Base-by-base conservation (phyloP, 2,329 filamentous ascomycete species). In the Colletotrichum sp. region DNA sequence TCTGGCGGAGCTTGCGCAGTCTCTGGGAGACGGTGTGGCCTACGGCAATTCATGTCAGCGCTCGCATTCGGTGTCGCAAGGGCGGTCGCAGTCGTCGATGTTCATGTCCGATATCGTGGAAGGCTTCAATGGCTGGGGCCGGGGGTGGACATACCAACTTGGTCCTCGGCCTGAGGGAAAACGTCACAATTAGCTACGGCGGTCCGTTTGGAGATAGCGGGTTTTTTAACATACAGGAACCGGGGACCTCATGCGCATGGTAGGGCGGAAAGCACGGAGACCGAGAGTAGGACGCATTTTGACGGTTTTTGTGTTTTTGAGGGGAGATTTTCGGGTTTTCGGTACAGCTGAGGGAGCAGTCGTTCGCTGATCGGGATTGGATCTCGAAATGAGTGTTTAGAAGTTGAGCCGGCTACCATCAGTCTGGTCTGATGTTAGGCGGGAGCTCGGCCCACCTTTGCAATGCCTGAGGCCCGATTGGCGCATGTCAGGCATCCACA, bases 21-120 rank as follows among this genome's bases (percentile, higher is more conserved):
- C 96, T 95, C 90, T 99, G 97, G 80, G 96, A 98, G 87, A 99
- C 93, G 82, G 96, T 98, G 90, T 99, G 97, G 85, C 95, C 97
- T 99, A 79, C 68, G 74, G 34, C 26, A 65, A 13, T 57, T 34
- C 18, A n/a, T 30, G 55, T 76, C 64, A 75, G 71, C 39, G 66
- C 49, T 32, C 59, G 72, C 59, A 13, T 39, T 32, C 62, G 32
- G 78, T 75, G 57, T 74, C 5, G 60, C 44, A 69, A 64, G 49
- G 34, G 28, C 32, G 30, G 26, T 26, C 36, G 66, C 73, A n/a
- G 73, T 65, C 57, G 71, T 66, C 44, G 57, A 67, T 13, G 13
- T 70, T 57, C 26, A 44, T 67, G 26, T n/a, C 36, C 34, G 59
- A n/a, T 76, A 30, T 77, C 44, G 71, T 49, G 44, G 64, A 49